These are phyloP conservation scores for Globisporangium echinulatum DNA, from an alignment of 352 stramenopile genomes.

Conservation along the genomic window DNA sequence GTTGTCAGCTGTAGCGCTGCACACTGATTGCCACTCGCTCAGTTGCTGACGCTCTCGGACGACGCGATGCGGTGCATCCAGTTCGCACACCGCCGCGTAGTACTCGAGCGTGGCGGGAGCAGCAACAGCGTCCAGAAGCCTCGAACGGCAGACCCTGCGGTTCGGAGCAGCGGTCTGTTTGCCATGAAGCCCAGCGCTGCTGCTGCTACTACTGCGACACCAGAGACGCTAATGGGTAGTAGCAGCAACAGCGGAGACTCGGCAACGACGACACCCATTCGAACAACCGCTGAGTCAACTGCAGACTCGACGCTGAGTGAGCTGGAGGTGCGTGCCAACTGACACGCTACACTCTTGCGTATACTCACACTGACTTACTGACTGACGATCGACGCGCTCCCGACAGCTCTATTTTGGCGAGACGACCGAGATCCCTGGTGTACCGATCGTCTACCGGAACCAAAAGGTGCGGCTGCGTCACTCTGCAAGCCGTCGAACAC, in stretches of 20 bases:
- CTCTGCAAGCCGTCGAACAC: too few relatives aligned
- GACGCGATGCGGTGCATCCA: neutral
- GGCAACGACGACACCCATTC: neutral
- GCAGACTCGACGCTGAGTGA: slow-evolving; percentile 25
- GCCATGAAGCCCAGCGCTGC: slow-evolving; percentile 1
- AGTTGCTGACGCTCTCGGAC: too few relatives aligned
- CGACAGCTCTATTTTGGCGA: slow-evolving; percentile 68
- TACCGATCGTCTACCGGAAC: slow-evolving; percentile 68
- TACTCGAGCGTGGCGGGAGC: slow-evolving; percentile 3
- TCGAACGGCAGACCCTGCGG: slow-evolving; percentile 4
- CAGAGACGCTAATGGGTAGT: neutral
- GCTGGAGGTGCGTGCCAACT: slow-evolving; percentile 2
- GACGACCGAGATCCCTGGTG: slow-evolving; percentile 52
- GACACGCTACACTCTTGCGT: slow-evolving; percentile 7
- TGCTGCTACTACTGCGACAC: neutral
- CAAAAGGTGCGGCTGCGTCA: slow-evolving; percentile 41
- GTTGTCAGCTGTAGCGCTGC: neutral
- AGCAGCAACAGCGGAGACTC: neutral
- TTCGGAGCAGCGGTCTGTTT: neutral
- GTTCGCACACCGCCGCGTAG: slow-evolving; percentile 3
- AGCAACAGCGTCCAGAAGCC: slow-evolving; percentile 9
- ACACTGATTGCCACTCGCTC: neutral
- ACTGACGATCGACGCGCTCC: too few relatives aligned
- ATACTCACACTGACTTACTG: too few relatives aligned
- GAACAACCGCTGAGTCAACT: slow-evolving; percentile 7